phyloP scores from a whole-genome alignment of 345 rosid genomes.

The Clausena lansium region DNA sequence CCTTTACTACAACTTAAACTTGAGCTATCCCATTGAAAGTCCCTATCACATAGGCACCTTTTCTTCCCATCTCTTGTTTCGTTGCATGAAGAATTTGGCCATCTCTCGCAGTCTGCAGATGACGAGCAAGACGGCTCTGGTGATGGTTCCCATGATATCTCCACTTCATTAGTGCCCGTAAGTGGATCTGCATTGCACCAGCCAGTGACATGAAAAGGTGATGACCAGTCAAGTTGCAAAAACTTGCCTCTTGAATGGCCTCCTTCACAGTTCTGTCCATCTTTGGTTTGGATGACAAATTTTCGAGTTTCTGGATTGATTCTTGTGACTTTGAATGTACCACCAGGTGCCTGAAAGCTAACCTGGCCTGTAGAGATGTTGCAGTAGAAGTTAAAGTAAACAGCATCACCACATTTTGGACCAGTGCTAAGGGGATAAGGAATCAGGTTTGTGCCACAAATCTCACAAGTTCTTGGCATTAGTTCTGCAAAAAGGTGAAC shows the following conservation, averaged over 20 bases:
- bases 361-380: slow-evolving; percentile 41
- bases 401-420: slow-evolving; percentile 55
- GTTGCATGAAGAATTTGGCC: slow-evolving; percentile 54
- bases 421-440: slow-evolving; percentile 70
- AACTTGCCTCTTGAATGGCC: slow-evolving; percentile 2
- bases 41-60: slow-evolving; percentile 46
- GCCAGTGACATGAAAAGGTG: slow-evolving; percentile 28
- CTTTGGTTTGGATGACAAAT: slow-evolving; percentile 28
- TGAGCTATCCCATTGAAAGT: slow-evolving; percentile 38
- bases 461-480: slow-evolving; percentile 34
- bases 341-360: slow-evolving; percentile 31
- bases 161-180: slow-evolving; percentile 34
- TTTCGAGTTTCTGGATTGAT: slow-evolving; percentile 21
- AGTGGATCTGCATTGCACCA: slow-evolving; percentile 31
- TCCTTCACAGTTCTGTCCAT: slow-evolving; percentile 18
- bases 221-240: slow-evolving; percentile 22
- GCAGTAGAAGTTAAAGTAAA: slow-evolving; percentile 52
- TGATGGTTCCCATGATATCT: slow-evolving; percentile 53
- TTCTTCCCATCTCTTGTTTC: slow-evolving; percentile 14
- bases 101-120: slow-evolving; percentile 52
- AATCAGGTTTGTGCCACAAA: slow-evolving; percentile 47
- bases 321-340: slow-evolving; percentile 16
- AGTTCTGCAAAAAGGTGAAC: slow-evolving; percentile 16
- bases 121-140: slow-evolving; percentile 50
- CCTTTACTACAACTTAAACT: slow-evolving; percentile 48